Conservation (phyloP, 768 basidiomycete genomes). For the Nidularia pulvinata region DNA sequence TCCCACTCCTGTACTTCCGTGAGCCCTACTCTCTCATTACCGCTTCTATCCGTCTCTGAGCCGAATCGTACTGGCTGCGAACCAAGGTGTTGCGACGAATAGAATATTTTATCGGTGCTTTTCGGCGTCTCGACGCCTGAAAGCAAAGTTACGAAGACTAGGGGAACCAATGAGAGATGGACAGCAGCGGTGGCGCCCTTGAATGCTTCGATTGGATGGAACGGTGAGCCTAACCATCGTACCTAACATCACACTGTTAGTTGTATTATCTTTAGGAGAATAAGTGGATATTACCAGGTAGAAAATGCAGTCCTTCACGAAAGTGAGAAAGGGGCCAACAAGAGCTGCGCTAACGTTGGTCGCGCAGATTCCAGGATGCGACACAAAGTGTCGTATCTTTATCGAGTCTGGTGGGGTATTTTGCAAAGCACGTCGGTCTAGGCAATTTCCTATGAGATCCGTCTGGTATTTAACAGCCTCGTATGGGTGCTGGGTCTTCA, state of each 20-base stretch:
- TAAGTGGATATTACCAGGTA: slow-evolving; percentile 52
- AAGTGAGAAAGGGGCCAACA: slow-evolving; percentile 39
- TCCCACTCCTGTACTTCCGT: slow-evolving; percentile 50
- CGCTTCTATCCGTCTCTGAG: slow-evolving; percentile 57
- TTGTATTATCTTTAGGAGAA: neutral
- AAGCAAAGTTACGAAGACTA: slow-evolving; percentile 44
- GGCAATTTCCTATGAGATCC: slow-evolving; percentile 57
- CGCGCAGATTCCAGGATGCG: slow-evolving; percentile 69
- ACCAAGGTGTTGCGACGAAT: neutral
- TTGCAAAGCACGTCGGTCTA: slow-evolving; percentile 45
- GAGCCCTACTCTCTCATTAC: slow-evolving; percentile 49
- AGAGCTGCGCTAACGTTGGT: slow-evolving; percentile 60
- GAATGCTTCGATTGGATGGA: slow-evolving; percentile 61
- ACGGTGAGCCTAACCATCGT: slow-evolving; percentile 63
- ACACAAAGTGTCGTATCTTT: slow-evolving; percentile 55
- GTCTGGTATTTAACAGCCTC: slow-evolving; percentile 77
- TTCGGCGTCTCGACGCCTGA: slow-evolving; percentile 5
- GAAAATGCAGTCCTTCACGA: slow-evolving; percentile 53
- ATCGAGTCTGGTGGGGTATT: slow-evolving; percentile 12
- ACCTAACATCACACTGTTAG: slow-evolving; percentile 40
- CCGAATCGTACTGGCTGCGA: slow-evolving; percentile 46
- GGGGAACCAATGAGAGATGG: slow-evolving; percentile 63
- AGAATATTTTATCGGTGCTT: too few relatives aligned
- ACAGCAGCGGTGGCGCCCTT: slow-evolving; percentile 70
- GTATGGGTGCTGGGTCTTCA: slow-evolving; percentile 62